Percentiles rank a stretch among this genome's conserved stretches.
These are phyloP conservation scores for Trichosporon faecale DNA, from an alignment of 1,284 basidiomycete species.

Conservation along the genomic window DNA sequence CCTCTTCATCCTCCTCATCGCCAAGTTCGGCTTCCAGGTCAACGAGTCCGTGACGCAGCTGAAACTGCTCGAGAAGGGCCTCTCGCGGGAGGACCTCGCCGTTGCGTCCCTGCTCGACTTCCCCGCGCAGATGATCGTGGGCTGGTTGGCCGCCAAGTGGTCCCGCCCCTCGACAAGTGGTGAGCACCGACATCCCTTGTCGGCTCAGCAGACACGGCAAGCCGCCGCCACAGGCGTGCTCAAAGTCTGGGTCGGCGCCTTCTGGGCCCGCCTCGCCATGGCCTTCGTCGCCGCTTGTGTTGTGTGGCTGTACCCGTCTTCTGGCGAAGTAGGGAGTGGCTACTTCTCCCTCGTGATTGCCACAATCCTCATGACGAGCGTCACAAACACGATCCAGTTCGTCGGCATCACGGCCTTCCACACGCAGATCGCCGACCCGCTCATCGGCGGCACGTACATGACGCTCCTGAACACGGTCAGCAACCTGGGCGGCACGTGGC, in stretches of 20 bases:
- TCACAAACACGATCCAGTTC: slow-evolving; percentile 92
- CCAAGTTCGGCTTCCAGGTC: slow-evolving; percentile 93
- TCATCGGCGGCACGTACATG: slow-evolving; percentile 98
- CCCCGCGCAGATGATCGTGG: slow-evolving; percentile 93
- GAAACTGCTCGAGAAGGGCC: slow-evolving; percentile 95
- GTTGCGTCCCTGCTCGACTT: slow-evolving; percentile 95
- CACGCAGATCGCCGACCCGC: slow-evolving; percentile 90
- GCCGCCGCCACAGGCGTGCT: slow-evolving; percentile 63
- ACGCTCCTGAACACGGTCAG: slow-evolving; percentile 93
- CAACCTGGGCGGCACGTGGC: slow-evolving; percentile 98
- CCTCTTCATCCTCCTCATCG: slow-evolving; percentile 80
- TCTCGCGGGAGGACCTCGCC: slow-evolving; percentile 92
- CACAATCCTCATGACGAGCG: slow-evolving; percentile 79
- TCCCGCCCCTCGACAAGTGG: slow-evolving; percentile 54
- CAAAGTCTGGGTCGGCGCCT: slow-evolving; percentile 84
- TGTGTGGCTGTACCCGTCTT: slow-evolving; percentile 75
- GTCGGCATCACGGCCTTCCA: slow-evolving; percentile 98
- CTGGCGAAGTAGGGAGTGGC: slow-evolving; percentile 46
- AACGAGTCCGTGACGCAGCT: slow-evolving; percentile 89
- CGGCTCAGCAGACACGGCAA: slow-evolving; percentile 19
- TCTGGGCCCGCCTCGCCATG: slow-evolving; percentile 80
- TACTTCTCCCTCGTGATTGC: slow-evolving; percentile 78
- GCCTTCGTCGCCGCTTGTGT: slow-evolving; percentile 69
- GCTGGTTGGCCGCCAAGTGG: slow-evolving; percentile 95
- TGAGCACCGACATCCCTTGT: slow-evolving; percentile 34